Percentiles rank a stretch among this genome's conserved stretches.
Conservation (phyloP, 2,329 filamentous ascomycete species). For the Fusarium cyanostomum region DNA sequence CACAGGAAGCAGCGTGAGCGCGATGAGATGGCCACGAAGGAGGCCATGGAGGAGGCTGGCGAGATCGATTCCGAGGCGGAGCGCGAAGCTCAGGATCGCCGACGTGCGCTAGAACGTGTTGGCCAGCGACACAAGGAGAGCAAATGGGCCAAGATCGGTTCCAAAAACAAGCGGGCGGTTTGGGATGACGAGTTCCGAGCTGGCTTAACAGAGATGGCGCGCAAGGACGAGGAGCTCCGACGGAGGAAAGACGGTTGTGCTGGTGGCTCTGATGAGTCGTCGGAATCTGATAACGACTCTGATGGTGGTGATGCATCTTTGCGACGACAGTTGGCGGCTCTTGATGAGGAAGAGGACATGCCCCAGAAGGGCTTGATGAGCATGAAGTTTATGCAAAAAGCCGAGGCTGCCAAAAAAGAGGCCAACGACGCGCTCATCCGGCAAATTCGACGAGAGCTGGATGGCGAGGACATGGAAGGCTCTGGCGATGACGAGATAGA, state of each 20-base stretch:
- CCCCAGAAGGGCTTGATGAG: slow-evolving; percentile 75
- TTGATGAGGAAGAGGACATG: slow-evolving; percentile 58
- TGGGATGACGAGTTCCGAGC: slow-evolving; percentile 90
- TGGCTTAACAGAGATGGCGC: slow-evolving; percentile 82
- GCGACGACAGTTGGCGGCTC: slow-evolving; percentile 56
- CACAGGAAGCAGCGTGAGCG: slow-evolving; percentile 78
- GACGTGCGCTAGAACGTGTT: slow-evolving; percentile 84
- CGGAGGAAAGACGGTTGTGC: slow-evolving; percentile 79
- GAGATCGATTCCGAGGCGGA: slow-evolving; percentile 73
- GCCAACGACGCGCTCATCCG: slow-evolving; percentile 81
- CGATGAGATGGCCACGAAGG: slow-evolving; percentile 61
- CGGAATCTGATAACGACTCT: slow-evolving; percentile 63
- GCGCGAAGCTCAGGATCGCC: slow-evolving; percentile 72
- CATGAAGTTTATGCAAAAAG: slow-evolving; percentile 95
- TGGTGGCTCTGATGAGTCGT: slow-evolving; percentile 60
- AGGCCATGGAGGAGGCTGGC: slow-evolving; percentile 65
- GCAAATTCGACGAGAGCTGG: slow-evolving; percentile 76
- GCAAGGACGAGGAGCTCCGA: slow-evolving; percentile 82
- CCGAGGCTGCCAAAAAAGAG: slow-evolving; percentile 79
- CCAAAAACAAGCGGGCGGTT: slow-evolving; percentile 78
- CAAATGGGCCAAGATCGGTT: slow-evolving; percentile 90
- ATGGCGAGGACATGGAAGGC: slow-evolving; percentile 64
- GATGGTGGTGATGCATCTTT: slow-evolving; percentile 66
- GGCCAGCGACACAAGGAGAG: slow-evolving; percentile 86
- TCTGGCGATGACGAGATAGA: slow-evolving; percentile 62